Evolutionary conservation across 108 stramenopile species (phyloP).

Genomic region (Cyclostephanos tholiformis): DNA sequence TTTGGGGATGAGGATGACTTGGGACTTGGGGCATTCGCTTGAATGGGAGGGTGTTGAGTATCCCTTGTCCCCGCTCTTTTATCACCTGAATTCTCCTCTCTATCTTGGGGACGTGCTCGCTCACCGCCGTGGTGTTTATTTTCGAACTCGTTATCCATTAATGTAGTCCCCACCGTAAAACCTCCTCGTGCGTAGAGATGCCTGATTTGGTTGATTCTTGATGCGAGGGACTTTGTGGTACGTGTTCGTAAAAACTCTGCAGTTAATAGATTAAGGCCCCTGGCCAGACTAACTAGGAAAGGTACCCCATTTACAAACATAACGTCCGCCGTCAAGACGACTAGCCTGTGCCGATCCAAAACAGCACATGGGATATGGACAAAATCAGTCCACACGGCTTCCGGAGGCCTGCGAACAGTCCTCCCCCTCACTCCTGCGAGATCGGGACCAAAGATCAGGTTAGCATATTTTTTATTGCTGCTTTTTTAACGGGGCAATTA

Average conservation of each 20-base stretch:
- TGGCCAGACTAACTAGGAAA: conserved; percentile 29
- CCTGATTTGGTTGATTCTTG: too few species aligned
- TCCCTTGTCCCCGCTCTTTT: conserved; percentile 3
- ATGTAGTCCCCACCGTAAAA: neutral
- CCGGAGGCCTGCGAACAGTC: neutral
- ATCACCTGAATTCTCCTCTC: conserved; percentile 17
- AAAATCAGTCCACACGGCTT: neutral
- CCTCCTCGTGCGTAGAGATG: neutral
- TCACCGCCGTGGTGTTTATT: conserved; percentile 27
- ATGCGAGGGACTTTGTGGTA: too few species aligned
- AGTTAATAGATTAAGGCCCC: too few species aligned
- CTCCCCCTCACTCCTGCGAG: too few species aligned
- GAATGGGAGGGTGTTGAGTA: too few species aligned
- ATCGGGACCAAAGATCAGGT: too few species aligned
- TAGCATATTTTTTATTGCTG: too few species aligned
- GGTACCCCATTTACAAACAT: too few species aligned
- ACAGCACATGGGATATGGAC: neutral
- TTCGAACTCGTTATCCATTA: conserved; percentile 19
- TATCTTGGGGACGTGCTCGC: conserved; percentile 29
- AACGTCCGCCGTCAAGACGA: neutral
- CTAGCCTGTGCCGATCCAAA: neutral
- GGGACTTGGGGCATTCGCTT: too few species aligned
- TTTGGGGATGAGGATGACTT: too few species aligned
- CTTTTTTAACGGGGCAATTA: too few species aligned
- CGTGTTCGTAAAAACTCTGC: too few species aligned